Base-by-base conservation (phyloP, 768 basidiomycete genomes). In the Tulasnella sp. region DNA sequence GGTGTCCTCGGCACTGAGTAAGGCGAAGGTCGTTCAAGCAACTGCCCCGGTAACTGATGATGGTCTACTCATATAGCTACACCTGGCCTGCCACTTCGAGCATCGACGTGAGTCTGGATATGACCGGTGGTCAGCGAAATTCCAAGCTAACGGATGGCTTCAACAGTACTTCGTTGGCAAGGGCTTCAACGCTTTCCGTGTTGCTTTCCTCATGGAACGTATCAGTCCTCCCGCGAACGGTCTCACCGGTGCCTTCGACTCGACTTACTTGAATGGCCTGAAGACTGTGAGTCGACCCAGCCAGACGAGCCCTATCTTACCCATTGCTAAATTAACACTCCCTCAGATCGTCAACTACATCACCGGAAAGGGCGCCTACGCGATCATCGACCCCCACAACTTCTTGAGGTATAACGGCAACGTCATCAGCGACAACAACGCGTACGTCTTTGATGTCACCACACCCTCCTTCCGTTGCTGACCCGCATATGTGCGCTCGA, bases 161-260 rank as follows among this genome's bases (percentile, higher is more conserved):
- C 16, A 29, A n/a, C 63, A 80, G 82, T 88, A 79, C 81, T 88
- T 89, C 78, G 79, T 86, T 59, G 79, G 77, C 19, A 79, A 86
- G 76, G 87, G 87, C 35, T 85, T 88, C 81, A 88, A 88, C 80
- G 82, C 64, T 37, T 88, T 89, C 86, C 86, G 87, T 73, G 79
- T 89, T 74, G 84, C 87, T 8, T 89, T 89, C 84, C 76, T 81
- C 72, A 80, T 85, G 80, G 87, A 89, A 76, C 85, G 87, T 69
- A 74, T 89, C 64, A 82, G 78, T 73, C 84, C 87, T 44, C 86
- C 85, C 41, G 76, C 85, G 1, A 82, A 76, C 37, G 88, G 87
- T 11, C 79, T 89, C 36, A 83, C 84, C 64, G 87, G 87, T 11
- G 73, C 85, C 11, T 86, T 88, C 78, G 79, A 86, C 76, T 74